These are phyloP conservation scores for barrel medic (Medicago truncatula) DNA, from an alignment of 306 rosid species.

Conservation along the genomic window MtrunA17r5.0-ANR NC_053042.1:15824501-15825000, in stretches of 20 bases:
- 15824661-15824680: neutral
- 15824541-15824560: neutral
- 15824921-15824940: neutral
- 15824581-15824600: conserved; percentile 4
- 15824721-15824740: conserved; percentile 9
- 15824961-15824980: conserved; percentile 3
- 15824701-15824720: conserved; percentile 24
- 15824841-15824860: conserved; percentile 33
- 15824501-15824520: neutral
- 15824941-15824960: neutral
- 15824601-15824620: conserved; percentile 27
- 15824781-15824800: neutral
- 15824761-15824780: conserved; percentile 3
- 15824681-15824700: conserved; percentile 25
- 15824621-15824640: neutral
- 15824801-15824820: conserved; percentile 36
- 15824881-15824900: conserved; percentile 4
- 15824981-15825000: conserved; percentile 1
- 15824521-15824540: neutral
- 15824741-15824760: conserved; percentile 31
- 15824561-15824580: conserved; percentile 1
- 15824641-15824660: conserved; percentile 21
- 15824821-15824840: neutral
- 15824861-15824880: conserved; percentile 34
- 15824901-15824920: conserved; percentile 12